Evolutionary conservation across 169 alveolate species (phyloP).

Genomic region (Eimeria praecox): DNA sequence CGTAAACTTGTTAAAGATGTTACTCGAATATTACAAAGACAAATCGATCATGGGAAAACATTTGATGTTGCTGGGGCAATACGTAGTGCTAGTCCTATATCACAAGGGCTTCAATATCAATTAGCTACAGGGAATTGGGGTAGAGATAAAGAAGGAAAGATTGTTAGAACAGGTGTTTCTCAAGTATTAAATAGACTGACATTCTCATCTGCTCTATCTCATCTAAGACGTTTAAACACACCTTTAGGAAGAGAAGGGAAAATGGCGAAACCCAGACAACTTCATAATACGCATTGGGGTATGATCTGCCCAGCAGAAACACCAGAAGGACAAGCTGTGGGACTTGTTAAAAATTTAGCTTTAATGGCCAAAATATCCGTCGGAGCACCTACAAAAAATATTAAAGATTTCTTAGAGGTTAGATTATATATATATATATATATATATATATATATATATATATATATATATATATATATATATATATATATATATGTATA

Average conservation of each 20-base stretch:
- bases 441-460: not conserved
- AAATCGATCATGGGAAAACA: constrained; percentile 93
- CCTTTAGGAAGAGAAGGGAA: constrained; percentile 99
- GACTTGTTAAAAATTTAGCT: constrained; percentile 99
- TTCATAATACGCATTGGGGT: constrained; percentile 99
- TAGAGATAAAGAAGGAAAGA: constrained; percentile 97
- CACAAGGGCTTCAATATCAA: constrained; percentile 95
- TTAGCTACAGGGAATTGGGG: constrained; percentile 99
- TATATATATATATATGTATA: not conserved
- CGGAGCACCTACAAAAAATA: constrained; percentile 89
- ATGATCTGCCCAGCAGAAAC: constrained; percentile 99
- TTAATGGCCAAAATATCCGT: constrained; percentile 98
- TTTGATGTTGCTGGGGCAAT: constrained; percentile 94
- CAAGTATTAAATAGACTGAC: constrained; percentile 99
- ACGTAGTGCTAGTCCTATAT: constrained; percentile 93
- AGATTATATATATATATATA: not conserved
- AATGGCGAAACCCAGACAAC: constrained; percentile 99
- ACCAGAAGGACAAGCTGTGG: constrained; percentile 99
- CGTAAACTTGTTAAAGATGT: constrained; percentile 97
- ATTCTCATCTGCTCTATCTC: constrained; percentile 98
- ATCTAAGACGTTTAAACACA: constrained; percentile 99
- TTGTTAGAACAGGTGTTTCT: constrained; percentile 98
- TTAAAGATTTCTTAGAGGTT: constrained; percentile 85
- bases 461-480: not conserved
- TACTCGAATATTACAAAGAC: constrained; percentile 93